Base-by-base conservation (phyloP, 805 yeast species). In the Sugiyamaella smithiae region DNA sequence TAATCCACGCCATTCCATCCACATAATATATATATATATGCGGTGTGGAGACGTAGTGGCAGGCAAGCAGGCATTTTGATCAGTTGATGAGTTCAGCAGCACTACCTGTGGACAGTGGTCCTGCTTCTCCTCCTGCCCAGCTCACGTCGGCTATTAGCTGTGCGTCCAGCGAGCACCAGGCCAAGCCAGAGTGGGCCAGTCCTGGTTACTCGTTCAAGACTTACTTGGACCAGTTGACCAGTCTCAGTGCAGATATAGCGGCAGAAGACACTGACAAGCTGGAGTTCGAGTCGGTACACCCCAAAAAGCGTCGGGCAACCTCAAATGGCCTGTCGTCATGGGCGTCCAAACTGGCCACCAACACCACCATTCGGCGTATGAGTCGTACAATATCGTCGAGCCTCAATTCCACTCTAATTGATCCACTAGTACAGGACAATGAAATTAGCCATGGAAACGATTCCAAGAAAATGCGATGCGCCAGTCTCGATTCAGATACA, bases 121-220 rank as follows among this genome's bases (percentile, higher is more conserved):
- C 38, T 12, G 16, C 22, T 12, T 35, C 38, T 14, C 38, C 38
- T 16, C 38, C 38, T 19, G 68, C 67, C 9, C 31, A 23, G 25
- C 59, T 57, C 26, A 65, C 55, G 35, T 60, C 49, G 5, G 46
- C 54, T 4, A 48, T 46, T 1, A 67, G 29, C 20, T 17, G 20
- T 26, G 29, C 12, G 16, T 25, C 28, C n/a, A 40, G 33, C 16
- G 32, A 40, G 24, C 43, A 23, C 16, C 43, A n/a, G 31, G 55
- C 55, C 5, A 51, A 31, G 5, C 55, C 55, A 6, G 55, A 51
- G 26, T 51, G 55, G 55, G 55, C 55, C 17, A 19, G 49, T 28
- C 52, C 48, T n/a, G 38, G 43, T 29, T 40, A 43, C 32, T 50
- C 56, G 36, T 48, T 53, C 42, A 50, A 53, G 41, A 17, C 46